Conservation (phyloP, 345 rosid species). For the Aquilaria yunnanensis region DNA sequence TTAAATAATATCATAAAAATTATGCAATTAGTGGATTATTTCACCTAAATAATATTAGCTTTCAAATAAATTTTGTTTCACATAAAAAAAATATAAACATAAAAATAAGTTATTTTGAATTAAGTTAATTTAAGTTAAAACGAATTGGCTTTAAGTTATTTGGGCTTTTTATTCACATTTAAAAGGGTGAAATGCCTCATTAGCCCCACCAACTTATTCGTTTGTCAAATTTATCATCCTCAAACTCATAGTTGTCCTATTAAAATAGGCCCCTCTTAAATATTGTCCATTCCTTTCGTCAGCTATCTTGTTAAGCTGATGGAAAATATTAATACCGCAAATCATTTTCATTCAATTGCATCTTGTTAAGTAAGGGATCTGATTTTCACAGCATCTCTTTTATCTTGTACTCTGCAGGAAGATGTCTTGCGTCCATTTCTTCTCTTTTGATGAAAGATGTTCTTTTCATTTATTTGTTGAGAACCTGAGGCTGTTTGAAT, state of each 20-base stretch:
- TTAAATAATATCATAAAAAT: not conserved
- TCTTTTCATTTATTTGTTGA: not conserved
- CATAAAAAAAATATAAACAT: no score
- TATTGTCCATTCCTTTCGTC: not conserved
- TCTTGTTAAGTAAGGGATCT: no score
- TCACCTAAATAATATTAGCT: no score
- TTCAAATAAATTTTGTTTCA: no score
- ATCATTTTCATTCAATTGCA: no score
- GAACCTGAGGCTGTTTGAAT: not conserved
- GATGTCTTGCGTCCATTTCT: not conserved
- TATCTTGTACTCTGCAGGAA: not conserved
- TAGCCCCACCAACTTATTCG: not conserved
- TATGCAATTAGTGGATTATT: no score
- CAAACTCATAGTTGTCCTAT: no score
- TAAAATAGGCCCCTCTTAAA: not conserved
- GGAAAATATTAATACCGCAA: not conserved
- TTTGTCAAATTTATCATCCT: not conserved
- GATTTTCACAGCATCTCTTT: no score
- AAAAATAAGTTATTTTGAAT: no score
- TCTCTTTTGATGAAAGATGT: not conserved
- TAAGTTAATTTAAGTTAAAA: constrained; percentile 3
- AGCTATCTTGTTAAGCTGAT: no score
- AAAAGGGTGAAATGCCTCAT: not conserved
- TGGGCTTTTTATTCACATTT: not conserved
- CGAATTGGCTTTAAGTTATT: not conserved